Evolutionary conservation across 2,329 filamentous ascomycete species (phyloP).

Genomic region (Graphilbum fragrans): DNA sequence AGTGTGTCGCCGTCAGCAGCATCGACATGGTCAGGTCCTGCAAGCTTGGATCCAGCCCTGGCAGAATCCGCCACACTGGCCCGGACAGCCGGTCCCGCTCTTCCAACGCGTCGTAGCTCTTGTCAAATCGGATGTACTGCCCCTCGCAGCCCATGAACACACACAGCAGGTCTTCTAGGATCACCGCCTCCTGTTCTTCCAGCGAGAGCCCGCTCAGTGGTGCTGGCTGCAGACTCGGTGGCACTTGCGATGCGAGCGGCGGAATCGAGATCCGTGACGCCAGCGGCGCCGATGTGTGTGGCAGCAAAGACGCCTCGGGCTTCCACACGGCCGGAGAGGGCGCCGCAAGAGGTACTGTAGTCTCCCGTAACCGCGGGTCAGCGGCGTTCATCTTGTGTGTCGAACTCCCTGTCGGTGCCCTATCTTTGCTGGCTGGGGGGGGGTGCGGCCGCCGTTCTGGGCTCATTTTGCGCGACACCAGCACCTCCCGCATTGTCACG

Average conservation of each 20-base stretch:
- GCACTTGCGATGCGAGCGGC: conserved; percentile 63
- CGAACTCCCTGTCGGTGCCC: conserved; percentile 17
- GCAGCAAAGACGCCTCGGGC: conserved; percentile 63
- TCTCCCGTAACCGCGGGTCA: background rate
- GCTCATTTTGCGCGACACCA: conserved; percentile 47
- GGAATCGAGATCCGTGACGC: conserved; percentile 46
- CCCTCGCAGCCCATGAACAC: conserved; percentile 98
- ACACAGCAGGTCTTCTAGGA: conserved; percentile 84
- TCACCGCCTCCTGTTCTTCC: conserved; percentile 72
- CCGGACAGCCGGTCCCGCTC: conserved; percentile 82
- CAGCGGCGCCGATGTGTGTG: conserved; percentile 57
- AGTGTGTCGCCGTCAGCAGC: conserved; percentile 89
- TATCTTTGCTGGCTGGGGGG: conserved; percentile 19
- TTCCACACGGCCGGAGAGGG: conserved; percentile 46
- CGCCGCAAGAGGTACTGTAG: too few relatives aligned
- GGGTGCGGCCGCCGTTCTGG: conserved; percentile 30
- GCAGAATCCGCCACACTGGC: conserved; percentile 65
- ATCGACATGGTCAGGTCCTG: conserved; percentile 79
- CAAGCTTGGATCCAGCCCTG: conserved; percentile 81
- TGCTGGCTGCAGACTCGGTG: conserved; percentile 53
- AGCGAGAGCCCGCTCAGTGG: conserved; percentile 60
- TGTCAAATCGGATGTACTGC: conserved; percentile 84
- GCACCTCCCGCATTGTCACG: conserved; percentile 49
- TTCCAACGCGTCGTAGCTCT: conserved; percentile 68
- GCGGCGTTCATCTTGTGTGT: background rate